These are phyloP conservation scores for Trichoderma cornu-damae DNA, from an alignment of 2,329 filamentous ascomycete species.

Conservation along the genomic window DNA sequence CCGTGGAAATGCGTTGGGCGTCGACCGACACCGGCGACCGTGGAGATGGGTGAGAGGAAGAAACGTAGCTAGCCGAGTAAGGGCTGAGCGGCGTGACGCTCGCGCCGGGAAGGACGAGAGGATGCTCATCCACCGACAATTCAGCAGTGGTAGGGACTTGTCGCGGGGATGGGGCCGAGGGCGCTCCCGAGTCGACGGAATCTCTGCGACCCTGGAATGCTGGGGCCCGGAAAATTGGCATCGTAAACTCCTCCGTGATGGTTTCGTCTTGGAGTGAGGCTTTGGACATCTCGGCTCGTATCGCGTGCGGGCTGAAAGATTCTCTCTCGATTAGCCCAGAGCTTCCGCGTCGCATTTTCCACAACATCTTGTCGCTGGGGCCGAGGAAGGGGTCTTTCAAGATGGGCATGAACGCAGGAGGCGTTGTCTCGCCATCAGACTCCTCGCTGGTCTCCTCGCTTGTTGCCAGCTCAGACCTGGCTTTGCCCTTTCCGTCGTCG, in stretches of 20 bases:
- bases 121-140: slow-evolving; percentile 46
- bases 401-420: slow-evolving; percentile 26
- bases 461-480: slow-evolving; percentile 38
- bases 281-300: slow-evolving; percentile 46
- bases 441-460: slow-evolving; percentile 46
- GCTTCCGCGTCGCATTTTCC: slow-evolving; percentile 39
- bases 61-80: slow-evolving; percentile 57
- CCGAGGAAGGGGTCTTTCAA: slow-evolving; percentile 25
- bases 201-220: slow-evolving; percentile 32
- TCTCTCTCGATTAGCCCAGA: slow-evolving; percentile 42
- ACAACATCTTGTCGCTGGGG: slow-evolving; percentile 22
- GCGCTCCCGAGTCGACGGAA: slow-evolving; percentile 38
- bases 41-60: slow-evolving; percentile 62
- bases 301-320: slow-evolving; percentile 24
- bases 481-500: slow-evolving; percentile 40
- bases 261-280: slow-evolving; percentile 49
- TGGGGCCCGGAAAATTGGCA: slow-evolving; percentile 38
- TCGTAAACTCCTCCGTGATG: slow-evolving; percentile 44
- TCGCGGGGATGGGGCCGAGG: slow-evolving; percentile 38
- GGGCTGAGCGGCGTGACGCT: slow-evolving; percentile 54
- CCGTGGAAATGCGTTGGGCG: slow-evolving; percentile 66
- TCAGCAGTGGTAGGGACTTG: slow-evolving; percentile 41
- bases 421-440: slow-evolving; percentile 38
- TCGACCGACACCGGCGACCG: slow-evolving; percentile 66
- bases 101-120: slow-evolving; percentile 40